Evolutionary conservation across 1,284 basidiomycete genomes (phyloP).

Genomic region (Sporisorium reilianum): DNA sequence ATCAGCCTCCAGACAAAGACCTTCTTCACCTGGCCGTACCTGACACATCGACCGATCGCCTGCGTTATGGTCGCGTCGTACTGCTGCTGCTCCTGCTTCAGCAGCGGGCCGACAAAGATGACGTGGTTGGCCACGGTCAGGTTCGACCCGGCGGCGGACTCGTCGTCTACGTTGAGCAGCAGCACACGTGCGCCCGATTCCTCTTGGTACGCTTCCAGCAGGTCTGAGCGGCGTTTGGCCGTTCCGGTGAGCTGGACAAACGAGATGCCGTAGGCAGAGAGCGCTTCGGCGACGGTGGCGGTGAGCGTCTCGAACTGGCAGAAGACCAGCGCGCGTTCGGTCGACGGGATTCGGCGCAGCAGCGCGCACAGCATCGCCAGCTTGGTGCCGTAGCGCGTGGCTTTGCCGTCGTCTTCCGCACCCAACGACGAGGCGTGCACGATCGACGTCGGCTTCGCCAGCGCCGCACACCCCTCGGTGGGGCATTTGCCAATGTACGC

Average conservation of each 20-base stretch:
- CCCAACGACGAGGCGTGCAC: constrained; percentile 51
- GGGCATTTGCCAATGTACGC: constrained; percentile 57
- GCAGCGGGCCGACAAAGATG: constrained; percentile 90
- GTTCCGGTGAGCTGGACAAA: constrained; percentile 86
- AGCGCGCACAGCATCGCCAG: constrained; percentile 84
- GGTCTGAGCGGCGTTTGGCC: constrained; percentile 70
- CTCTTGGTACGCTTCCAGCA: constrained; percentile 76
- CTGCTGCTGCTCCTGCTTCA: constrained; percentile 75
- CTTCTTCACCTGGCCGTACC: constrained; percentile 57
- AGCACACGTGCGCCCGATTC: constrained; percentile 78
- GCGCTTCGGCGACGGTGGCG: constrained; percentile 86
- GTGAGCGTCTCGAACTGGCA: constrained; percentile 93
- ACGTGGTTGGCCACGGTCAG: constrained; percentile 93
- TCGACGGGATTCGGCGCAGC: constrained; percentile 81
- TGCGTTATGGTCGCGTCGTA: constrained; percentile 60
- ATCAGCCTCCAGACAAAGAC: constrained; percentile 53
- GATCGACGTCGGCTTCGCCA: constrained; percentile 52
- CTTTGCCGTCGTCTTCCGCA: constrained; percentile 72
- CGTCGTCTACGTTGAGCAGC: constrained; percentile 90
- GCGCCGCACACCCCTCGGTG: constrained; percentile 48
- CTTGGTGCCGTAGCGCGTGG: constrained; percentile 84
- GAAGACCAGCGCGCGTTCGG: constrained; percentile 88
- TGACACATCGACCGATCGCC: constrained; percentile 51
- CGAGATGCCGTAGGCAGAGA: constrained; percentile 78
- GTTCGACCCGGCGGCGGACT: constrained; percentile 92